Evolutionary conservation across 352 stramenopile genomes (phyloP), one percentile per base, ranked within the genome.

Genomic region (Phytophthora colocasiae): DNA sequence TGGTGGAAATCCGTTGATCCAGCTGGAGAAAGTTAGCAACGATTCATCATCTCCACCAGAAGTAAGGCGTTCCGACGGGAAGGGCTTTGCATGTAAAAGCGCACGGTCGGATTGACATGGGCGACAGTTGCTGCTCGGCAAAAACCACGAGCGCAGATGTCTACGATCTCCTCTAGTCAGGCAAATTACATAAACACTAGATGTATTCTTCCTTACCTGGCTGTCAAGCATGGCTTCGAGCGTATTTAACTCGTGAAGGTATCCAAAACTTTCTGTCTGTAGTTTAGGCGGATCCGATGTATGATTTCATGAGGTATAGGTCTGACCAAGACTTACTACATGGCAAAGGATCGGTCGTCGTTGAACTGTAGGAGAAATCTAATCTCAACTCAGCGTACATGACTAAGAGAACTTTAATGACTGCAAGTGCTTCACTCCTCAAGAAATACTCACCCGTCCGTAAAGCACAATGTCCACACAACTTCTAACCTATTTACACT

Each of bases 81-180:
- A 34, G 59, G 44, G 43, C 17, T 63, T 38, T 68, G 34, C 19
- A 64, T 64, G 62, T 69, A 69, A 36, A 69, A 65, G 51, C 27
- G 60, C 43, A 11, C n/a, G 31, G 19, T 68, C 52, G 31, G 26
- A 31, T 63, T 43, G 59, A 49, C 41, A 14, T 24, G 27, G 41
- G 8, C 19, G 19, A 31, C 58, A 56, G 41, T 67, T 62, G 59
- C 26, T 56, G 31, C n/a, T 43, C 22, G 26, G 24, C 41, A 67
- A 62, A 15, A 41, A 34, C 6, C 12, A 44, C 38, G 17, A 40
- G 26, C 17, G 29, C 26, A 63, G 58, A 43, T 55, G 58, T 14
- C 31, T 10, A 36, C 31, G 31, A 11, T 10, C 27, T 31, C 7
- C 27, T n/a, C n/a, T n/a, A n/a, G n/a, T n/a, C n/a, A n/a, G n/a